These are phyloP conservation scores for Aureobasidium sp. DNA, from an alignment of 2,329 filamentous ascomycete species.

Conservation along the genomic window DNA sequence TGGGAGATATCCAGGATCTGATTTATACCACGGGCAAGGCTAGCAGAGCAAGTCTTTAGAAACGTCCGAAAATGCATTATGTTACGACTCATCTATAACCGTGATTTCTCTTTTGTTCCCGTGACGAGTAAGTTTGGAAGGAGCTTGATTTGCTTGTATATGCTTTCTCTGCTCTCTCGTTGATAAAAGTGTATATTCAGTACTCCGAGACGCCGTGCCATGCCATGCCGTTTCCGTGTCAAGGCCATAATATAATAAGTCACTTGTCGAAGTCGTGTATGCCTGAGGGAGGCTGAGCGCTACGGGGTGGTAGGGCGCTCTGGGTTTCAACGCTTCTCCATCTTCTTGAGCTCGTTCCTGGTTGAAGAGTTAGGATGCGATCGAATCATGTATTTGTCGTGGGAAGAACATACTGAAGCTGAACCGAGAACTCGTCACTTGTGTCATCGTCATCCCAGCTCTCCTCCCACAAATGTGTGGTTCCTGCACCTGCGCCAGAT, in stretches of 20 bases:
- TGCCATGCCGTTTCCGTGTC: conserved; percentile 30
- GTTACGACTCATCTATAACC: not conserved
- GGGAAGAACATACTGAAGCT: conserved; percentile 62
- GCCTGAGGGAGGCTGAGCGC: not conserved
- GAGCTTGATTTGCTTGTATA: conserved; percentile 1
- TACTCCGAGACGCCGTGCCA: conserved; percentile 36
- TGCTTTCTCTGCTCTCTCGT: not conserved
- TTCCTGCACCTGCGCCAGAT: conserved; percentile 40
- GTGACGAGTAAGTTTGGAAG: not conserved
- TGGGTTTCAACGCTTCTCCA: conserved; percentile 48
- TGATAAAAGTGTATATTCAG: conserved; percentile 1
- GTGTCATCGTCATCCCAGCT: conserved; percentile 99
- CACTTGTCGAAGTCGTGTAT: not conserved
- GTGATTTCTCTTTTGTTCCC: not conserved
- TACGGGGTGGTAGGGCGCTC: not conserved
- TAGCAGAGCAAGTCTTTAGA: conserved; percentile 14
- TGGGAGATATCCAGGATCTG: conserved; percentile 12
- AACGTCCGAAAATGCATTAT: conserved; percentile 12
- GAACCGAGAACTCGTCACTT: conserved; percentile 89
- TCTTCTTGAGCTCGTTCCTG: conserved; percentile 91
- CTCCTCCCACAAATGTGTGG: conserved; percentile 89
- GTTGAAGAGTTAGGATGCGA: conserved; percentile 11
- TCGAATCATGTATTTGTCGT: not conserved
- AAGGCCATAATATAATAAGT: not conserved
- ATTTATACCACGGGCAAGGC: conserved; percentile 16